Conservation (phyloP, 2,329 filamentous ascomycete species). For the Zalaria sp. region DNA sequence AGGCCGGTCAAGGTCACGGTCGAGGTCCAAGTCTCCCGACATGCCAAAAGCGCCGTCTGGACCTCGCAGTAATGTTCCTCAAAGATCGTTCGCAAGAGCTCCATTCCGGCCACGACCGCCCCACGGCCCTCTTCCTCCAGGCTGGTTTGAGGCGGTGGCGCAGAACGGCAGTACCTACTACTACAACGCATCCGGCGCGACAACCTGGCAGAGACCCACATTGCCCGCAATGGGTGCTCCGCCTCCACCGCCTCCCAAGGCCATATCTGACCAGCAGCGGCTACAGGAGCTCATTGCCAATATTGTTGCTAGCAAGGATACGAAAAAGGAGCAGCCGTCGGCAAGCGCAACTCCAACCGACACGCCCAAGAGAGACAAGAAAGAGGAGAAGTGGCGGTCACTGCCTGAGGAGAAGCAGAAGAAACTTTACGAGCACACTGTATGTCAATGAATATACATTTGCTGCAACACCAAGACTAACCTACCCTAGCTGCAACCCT, state of each 20-base stretch:
- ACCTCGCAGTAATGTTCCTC: constrained; percentile 37
- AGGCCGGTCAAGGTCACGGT: constrained; percentile 31
- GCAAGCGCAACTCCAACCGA: constrained; percentile 53
- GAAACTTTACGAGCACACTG: constrained; percentile 88
- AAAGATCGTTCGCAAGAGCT: constrained; percentile 43
- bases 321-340: constrained; percentile 34
- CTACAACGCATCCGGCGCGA: constrained; percentile 63
- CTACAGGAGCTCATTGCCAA: constrained; percentile 64
- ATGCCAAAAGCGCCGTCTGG: constrained; percentile 35
- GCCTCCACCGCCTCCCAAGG: constrained; percentile 47
- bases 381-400: constrained; percentile 57
- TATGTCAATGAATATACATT: constrained; percentile 31
- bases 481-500: constrained; percentile 54
- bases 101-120: constrained; percentile 33
- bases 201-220: constrained; percentile 71
- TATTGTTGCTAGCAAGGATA: constrained; percentile 45
- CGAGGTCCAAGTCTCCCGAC: constrained; percentile 33
- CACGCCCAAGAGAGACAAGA: constrained; percentile 38
- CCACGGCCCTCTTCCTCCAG: constrained; percentile 50
- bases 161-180: constrained; percentile 65
- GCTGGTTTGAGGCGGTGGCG: constrained; percentile 71
- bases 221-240: constrained; percentile 41
- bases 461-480: constrained; percentile 5
- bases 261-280: constrained; percentile 57
- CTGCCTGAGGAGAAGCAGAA: constrained; percentile 72